Percentiles rank a stretch among this genome's conserved stretches.
Evolutionary conservation across 1,284 basidiomycete species (phyloP).

Genomic region (Stereum hirsutum): DNA sequence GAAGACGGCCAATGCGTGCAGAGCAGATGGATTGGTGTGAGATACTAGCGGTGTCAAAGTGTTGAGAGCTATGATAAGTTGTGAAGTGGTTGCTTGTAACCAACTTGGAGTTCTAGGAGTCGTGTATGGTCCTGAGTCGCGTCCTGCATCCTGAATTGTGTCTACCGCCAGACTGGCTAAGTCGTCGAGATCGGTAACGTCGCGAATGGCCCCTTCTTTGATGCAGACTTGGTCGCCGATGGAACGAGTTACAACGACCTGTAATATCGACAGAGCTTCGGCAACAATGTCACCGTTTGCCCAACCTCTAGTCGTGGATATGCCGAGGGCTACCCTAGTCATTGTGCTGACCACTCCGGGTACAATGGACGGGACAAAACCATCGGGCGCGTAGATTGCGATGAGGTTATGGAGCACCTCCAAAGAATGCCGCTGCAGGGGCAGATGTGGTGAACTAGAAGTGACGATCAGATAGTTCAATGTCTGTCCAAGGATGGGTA

Average conservation of each 20-base stretch:
- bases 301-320: conserved; percentile 43
- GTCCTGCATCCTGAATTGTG: conserved; percentile 3
- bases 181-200: conserved; percentile 53
- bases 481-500: conserved; percentile 79
- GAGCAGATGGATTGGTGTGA: conserved; percentile 58
- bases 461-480: conserved; percentile 60
- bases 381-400: conserved; percentile 48
- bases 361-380: conserved; percentile 63
- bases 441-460: conserved; percentile 43
- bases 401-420: conserved; percentile 50
- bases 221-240: conserved; percentile 59
- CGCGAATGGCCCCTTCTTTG: conserved; percentile 47
- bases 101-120: conserved; percentile 47
- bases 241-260: conserved; percentile 42
- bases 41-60: conserved; percentile 48
- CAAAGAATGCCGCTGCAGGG: conserved; percentile 60
- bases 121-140: conserved; percentile 20
- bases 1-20: conserved; percentile 46
- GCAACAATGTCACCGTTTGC: conserved; percentile 56
- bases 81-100: conserved; percentile 56
- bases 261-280: conserved; percentile 47
- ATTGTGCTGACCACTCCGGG: conserved; percentile 76
- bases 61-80: conserved; percentile 61
- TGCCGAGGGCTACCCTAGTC: conserved; percentile 57
- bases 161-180: conserved; percentile 28